phyloP scores from a whole-genome alignment of 2,329 filamentous ascomycete genomes.

The Didymella exigua region DNA sequence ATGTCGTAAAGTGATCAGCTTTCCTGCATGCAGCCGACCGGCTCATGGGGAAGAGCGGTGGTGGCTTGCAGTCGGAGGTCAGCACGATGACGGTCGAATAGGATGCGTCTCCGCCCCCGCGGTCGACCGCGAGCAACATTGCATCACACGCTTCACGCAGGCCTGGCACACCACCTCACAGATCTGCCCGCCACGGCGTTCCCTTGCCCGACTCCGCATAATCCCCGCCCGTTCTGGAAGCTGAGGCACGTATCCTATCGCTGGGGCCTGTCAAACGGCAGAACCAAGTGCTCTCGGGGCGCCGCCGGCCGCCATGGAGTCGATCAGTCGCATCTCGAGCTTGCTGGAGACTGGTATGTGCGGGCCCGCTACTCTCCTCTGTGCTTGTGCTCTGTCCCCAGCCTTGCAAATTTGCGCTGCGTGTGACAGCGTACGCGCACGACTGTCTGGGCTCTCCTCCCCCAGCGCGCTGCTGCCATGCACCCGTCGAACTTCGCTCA shows the following conservation, averaged over 20 bases:
- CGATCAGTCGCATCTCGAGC: conserved; percentile 89
- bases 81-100: conserved; percentile 2
- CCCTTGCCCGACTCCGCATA: conserved; percentile 36
- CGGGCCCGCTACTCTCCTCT: conserved; percentile 1
- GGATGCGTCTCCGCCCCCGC: conserved; percentile 12
- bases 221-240: conserved; percentile 23
- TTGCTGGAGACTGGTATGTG: conserved; percentile 86
- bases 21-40: conserved; percentile 4
- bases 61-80: neutral
- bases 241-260: conserved; percentile 1
- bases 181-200: conserved; percentile 19
- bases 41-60: neutral
- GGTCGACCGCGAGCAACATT: conserved; percentile 9
- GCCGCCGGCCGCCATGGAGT: conserved; percentile 73
- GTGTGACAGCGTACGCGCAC: neutral
- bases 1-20: conserved; percentile 14
- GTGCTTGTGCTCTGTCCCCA: neutral
- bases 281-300: conserved; percentile 22
- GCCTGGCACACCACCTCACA: conserved; percentile 33
- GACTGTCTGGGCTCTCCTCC: too few relatives aligned
- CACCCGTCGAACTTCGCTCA: conserved; percentile 49
- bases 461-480: conserved; percentile 37
- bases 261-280: conserved; percentile 14
- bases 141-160: conserved; percentile 21
- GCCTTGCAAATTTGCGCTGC: conserved; percentile 3